Evolutionary conservation across 2,329 filamentous ascomycete species (phyloP), one percentile per base, ranked within the genome.

Genomic region (Orbilia blumenaviensis): DNA sequence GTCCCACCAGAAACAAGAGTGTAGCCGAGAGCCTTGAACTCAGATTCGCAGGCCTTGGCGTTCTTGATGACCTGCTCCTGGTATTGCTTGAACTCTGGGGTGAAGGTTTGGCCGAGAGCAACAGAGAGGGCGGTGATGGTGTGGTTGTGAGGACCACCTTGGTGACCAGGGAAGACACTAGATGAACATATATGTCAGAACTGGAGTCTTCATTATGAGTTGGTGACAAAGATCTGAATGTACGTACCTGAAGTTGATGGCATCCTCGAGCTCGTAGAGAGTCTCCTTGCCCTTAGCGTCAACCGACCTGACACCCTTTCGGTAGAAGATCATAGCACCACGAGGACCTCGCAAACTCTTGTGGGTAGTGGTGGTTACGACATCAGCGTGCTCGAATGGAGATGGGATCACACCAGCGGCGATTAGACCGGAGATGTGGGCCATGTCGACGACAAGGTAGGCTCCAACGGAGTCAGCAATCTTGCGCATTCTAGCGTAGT

Each of bases 301-400:
- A 66, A 91, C 91, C 81, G 91, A 93, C 82, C 94, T 92, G 77
- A 97, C 90, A 78, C 95, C 95, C 87, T 96, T 97, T 85, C 95
- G 92, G 90, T 94, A 99, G 89, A 99, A 99, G 86, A 99, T 99
- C 95, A 99, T 99, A 83, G 95, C 95, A 82, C 95, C 95, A 83
- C 95, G 93, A 75, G 95, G 95, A 75, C 95, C 95, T 85, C 95
- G 93, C 80, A 99, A 91, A 67, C 94, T 97, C 89, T 99, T 99
- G 90, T 99, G 95, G 52, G 95, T 99, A 78, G 95, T 99, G 78
- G 95, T 99, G 78, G 95, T 99, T 81, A 99, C 95, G 71, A 99
- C 91, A 83, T 99, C 95, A 79, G 95, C 94, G 84, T 96, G 87
- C 78, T 89, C 87, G 86, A 99, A 99, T 48, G 95, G 95, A 56